Base-by-base conservation (phyloP, 257 asterid species). In the Salvia miltiorrhiza region DNA sequence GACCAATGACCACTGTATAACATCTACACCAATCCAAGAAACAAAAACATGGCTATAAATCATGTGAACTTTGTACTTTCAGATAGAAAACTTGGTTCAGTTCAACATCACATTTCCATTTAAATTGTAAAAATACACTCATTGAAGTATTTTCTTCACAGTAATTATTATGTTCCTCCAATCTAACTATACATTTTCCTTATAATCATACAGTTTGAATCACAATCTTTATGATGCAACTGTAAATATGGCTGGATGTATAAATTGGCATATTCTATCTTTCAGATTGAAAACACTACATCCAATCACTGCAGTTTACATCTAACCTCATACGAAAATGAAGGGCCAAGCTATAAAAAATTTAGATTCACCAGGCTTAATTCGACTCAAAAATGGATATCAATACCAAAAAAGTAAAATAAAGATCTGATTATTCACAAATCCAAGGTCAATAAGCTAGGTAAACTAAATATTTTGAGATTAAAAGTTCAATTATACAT, bases 371-470 rank as follows among this genome's bases (percentile, higher is more conserved):
- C 64, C 69, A 35, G 32, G 32, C 70, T 76, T 65, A 60, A 49
- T 37, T 48, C 48, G 60, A 16, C 48, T 71, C 61, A 58, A 11
- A 67, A 58, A 58, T 58, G 57, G 53, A 64, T 45, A 70, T 44
- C 17, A 11, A 33, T 24, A 32, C 39, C 24, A 60, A 30, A 50
- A n/a, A 30, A 39, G 19, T 6, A 52, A 52, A 16, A 61, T 17
- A 63, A 30, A 21, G 35, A 48, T 13, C 14, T 21, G 17, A 47
- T 20, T 26, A 19, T 33, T 48, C 63, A 54, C 13, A 39, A 37
- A 71, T 63, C 26, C 63, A 14, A 71, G 33, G 7, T 17, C 60
- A 71, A 21, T 66, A 28, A 60, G 65, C 50, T 59, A 43, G 21
- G 28, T 10, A 71, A 21, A 52, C 14, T 19, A 30, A 53, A 35